Evolutionary conservation across 352 stramenopile genomes (phyloP).

Genomic region (Detonula confervacea): DNA sequence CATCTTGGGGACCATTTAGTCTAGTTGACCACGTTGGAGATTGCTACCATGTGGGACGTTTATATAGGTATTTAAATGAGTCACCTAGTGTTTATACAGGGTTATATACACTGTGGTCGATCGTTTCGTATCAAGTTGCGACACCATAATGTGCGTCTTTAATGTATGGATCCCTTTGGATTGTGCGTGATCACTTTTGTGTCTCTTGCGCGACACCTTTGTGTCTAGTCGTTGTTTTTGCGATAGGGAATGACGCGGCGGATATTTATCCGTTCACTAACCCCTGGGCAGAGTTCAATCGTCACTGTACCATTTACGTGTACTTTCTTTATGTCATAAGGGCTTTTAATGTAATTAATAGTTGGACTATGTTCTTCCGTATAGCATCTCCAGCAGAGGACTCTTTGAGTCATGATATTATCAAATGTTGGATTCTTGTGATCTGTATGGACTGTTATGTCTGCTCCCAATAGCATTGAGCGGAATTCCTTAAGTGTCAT

Average conservation of each 20-base stretch:
- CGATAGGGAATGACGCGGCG: conserved; percentile 9
- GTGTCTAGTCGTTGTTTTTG: background rate
- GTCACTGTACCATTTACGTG: conserved; percentile 44
- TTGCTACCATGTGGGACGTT: too few species aligned
- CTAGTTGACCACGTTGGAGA: too few species aligned
- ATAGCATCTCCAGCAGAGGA: conserved; percentile 21
- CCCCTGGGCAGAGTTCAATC: conserved; percentile 4
- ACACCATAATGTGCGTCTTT: too few species aligned
- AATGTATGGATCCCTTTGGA: too few species aligned
- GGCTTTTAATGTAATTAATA: conserved; percentile 16
- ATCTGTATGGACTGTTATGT: conserved; percentile 28
- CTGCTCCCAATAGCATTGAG: conserved; percentile 32
- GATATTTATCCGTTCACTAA: conserved; percentile 43
- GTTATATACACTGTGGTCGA: too few species aligned
- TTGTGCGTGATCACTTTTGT: too few species aligned
- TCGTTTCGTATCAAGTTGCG: too few species aligned
- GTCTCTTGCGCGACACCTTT: background rate
- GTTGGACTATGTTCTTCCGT: conserved; percentile 39
- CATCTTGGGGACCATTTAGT: too few species aligned
- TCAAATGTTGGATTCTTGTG: conserved; percentile 26
- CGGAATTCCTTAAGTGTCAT: conserved; percentile 26
- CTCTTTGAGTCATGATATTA: conserved; percentile 6
- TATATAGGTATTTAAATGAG: too few species aligned
- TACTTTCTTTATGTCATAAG: too few species aligned
- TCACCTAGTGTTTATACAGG: too few species aligned